Evolutionary conservation across 495 filamentous ascomycete genomes (phyloP).

Genomic region (Annulohypoxylon maeteangense): DNA sequence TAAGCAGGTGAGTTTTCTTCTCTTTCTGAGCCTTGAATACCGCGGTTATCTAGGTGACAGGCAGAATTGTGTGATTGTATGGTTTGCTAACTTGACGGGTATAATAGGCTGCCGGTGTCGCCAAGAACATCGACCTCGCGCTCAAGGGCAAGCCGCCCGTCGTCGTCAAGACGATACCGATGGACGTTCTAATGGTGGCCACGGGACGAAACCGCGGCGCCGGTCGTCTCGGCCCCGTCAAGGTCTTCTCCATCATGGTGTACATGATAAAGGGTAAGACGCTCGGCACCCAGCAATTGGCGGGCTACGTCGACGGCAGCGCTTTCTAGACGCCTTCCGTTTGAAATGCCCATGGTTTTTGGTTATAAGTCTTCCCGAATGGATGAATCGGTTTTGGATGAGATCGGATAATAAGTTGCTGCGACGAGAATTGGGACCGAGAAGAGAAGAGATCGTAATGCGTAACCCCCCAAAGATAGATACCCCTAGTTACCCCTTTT

Average conservation of each 20-base stretch:
- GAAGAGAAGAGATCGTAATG: conserved; percentile 27
- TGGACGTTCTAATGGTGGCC: conserved; percentile 54
- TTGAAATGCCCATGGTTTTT: too few relatives aligned
- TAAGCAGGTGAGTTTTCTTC: conserved; percentile 50
- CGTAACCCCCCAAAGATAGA: conserved; percentile 32
- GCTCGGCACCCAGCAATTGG: conserved; percentile 48
- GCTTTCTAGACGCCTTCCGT: conserved; percentile 41
- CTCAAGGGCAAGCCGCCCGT: conserved; percentile 49
- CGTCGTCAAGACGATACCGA: conserved; percentile 53
- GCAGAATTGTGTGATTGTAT: too few relatives aligned
- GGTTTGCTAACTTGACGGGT: neutral
- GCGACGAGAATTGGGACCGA: neutral
- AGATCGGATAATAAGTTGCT: neutral
- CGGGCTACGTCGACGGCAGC: conserved; percentile 53
- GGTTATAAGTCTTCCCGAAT: neutral
- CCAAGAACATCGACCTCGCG: conserved; percentile 56
- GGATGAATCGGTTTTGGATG: neutral
- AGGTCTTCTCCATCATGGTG: conserved; percentile 53
- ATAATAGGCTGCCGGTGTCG: conserved; percentile 52
- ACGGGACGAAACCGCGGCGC: conserved; percentile 55
- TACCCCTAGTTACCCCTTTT: conserved; percentile 34
- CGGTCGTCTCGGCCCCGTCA: conserved; percentile 52
- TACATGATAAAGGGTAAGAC: conserved; percentile 57
- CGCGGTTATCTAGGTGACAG: too few relatives aligned
- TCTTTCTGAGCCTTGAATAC: too few relatives aligned